Evolutionary conservation across 2,329 filamentous ascomycete genomes (phyloP).

Genomic region (Akanthomyces uredinophilus): DNA sequence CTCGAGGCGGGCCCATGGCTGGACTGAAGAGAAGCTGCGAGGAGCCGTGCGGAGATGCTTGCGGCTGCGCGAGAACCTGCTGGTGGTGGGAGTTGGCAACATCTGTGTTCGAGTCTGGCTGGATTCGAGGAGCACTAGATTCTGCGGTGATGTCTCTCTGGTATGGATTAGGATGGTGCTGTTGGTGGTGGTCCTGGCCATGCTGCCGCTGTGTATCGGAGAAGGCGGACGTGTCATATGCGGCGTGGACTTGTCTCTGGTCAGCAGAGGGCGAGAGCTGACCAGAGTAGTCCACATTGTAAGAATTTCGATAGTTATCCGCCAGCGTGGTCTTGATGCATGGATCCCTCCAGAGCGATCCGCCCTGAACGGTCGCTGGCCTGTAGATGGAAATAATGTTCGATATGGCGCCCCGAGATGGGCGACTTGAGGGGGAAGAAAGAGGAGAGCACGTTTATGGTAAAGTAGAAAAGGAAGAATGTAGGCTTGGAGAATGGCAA

Average conservation of each 20-base stretch:
- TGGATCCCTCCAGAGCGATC: slow-evolving; percentile 72
- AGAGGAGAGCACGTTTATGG: not conserved
- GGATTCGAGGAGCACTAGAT: slow-evolving; percentile 10
- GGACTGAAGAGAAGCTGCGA: slow-evolving; percentile 15
- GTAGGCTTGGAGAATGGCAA: not conserved
- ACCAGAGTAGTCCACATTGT: slow-evolving; percentile 70
- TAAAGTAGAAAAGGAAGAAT: not conserved
- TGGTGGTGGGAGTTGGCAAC: not conserved
- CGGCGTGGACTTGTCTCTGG: slow-evolving; percentile 59
- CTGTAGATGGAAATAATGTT: slow-evolving; percentile 57
- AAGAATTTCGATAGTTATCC: slow-evolving; percentile 69
- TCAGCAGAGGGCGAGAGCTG: slow-evolving; percentile 61
- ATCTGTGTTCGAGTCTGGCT: slow-evolving; percentile 7
- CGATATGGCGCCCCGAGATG: slow-evolving; percentile 43
- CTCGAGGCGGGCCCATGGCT: slow-evolving; percentile 49
- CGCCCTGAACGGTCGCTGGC: slow-evolving; percentile 68
- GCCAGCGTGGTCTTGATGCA: slow-evolving; percentile 67
- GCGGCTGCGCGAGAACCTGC: slow-evolving; percentile 12
- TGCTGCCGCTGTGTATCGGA: slow-evolving; percentile 32
- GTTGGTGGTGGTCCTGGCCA: slow-evolving; percentile 23
- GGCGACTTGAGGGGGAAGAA: slow-evolving; percentile 36
- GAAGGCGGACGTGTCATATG: slow-evolving; percentile 49
- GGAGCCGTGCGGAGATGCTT: slow-evolving; percentile 11
- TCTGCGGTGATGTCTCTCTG: slow-evolving; percentile 11
- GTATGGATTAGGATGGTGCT: slow-evolving; percentile 18